phyloP scores from a whole-genome alignment of 2,329 filamentous ascomycete genomes.

The Aureobasidium melanogenum region DNA sequence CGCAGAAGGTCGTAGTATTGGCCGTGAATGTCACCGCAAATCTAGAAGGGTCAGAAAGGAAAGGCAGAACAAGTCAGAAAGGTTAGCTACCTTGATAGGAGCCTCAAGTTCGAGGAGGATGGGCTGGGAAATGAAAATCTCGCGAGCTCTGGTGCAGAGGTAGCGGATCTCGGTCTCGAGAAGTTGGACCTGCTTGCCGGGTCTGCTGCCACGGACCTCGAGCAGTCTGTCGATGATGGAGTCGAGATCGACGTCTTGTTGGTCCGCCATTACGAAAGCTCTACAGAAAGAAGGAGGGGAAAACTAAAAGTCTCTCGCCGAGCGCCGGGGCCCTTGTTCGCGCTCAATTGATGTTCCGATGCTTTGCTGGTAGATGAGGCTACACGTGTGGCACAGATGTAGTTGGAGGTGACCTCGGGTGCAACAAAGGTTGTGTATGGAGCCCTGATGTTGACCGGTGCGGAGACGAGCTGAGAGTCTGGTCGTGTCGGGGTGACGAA shows the following conservation, averaged over 20 bases:
- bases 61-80: not conserved
- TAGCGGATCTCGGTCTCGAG: slow-evolving; percentile 93
- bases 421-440: not conserved
- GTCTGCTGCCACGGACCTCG: slow-evolving; percentile 94
- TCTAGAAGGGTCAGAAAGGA: slow-evolving; percentile 46
- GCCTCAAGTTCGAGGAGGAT: slow-evolving; percentile 96
- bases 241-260: slow-evolving; percentile 92
- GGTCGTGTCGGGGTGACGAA: not conserved
- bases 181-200: slow-evolving; percentile 96
- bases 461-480: not conserved
- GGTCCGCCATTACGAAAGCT: slow-evolving; percentile 54
- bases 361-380: not conserved
- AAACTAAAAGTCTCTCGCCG: slow-evolving; percentile 14
- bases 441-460: slow-evolving; percentile 4
- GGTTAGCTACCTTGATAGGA: slow-evolving; percentile 77
- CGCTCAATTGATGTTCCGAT: slow-evolving; percentile 11
- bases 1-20: slow-evolving; percentile 98
- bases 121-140: slow-evolving; percentile 99
- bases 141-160: slow-evolving; percentile 95
- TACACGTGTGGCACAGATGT: slow-evolving; percentile 10
- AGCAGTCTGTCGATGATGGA: slow-evolving; percentile 98
- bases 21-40: slow-evolving; percentile 97
- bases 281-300: slow-evolving; percentile 3
- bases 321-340: slow-evolving; percentile 23
- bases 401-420: slow-evolving; percentile 4